These are phyloP conservation scores for Penicillium glabrum DNA, from an alignment of 2,329 filamentous ascomycete genomes.

Conservation along the genomic window DNA sequence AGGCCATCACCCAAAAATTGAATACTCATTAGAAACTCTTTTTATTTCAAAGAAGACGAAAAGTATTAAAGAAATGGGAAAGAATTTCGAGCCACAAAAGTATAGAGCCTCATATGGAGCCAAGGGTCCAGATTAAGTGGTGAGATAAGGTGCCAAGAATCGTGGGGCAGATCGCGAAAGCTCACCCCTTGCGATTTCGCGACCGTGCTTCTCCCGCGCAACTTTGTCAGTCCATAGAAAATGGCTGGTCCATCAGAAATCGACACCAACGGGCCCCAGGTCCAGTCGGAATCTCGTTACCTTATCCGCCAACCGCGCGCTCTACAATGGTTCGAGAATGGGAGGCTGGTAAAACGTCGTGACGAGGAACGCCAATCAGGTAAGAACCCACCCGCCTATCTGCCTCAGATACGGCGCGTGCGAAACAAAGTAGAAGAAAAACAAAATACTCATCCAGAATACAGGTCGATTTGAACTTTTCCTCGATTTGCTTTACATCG, in stretches of 20 bases:
- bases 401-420: background rate
- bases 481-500: conserved; percentile 52
- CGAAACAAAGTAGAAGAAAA: background rate
- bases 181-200: background rate
- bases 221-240: background rate
- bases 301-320: conserved; percentile 35
- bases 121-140: background rate
- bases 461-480: conserved; percentile 51
- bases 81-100: no score
- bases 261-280: conserved; percentile 1
- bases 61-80: no score
- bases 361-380: conserved; percentile 48
- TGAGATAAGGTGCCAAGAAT: conserved; percentile 6
- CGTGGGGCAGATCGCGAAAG: conserved; percentile 1
- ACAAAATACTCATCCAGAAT: background rate
- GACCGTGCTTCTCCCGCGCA: background rate
- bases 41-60: no score
- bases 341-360: conserved; percentile 41
- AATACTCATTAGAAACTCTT: no score
- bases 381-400: background rate
- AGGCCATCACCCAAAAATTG: background rate
- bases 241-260: conserved; percentile 4
- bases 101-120: background rate
- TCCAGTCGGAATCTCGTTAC: conserved; percentile 24
- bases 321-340: conserved; percentile 50